Percentiles rank a stretch among this genome's conserved stretches.
phyloP scores from a whole-genome alignment of 2,329 filamentous ascomycete species.

The Nakataea oryzae region DNA sequence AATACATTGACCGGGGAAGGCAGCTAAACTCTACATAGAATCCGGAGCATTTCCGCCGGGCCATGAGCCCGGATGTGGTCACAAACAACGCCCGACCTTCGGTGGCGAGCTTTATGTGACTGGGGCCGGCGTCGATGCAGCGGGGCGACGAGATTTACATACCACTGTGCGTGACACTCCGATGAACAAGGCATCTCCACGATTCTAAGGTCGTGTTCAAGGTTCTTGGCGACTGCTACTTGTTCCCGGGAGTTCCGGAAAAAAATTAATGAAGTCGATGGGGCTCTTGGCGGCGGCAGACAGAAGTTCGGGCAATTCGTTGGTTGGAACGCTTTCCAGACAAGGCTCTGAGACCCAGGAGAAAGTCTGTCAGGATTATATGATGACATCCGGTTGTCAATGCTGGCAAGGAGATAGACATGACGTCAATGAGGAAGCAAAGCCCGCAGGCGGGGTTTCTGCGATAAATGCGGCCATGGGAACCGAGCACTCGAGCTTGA shows the following conservation, averaged over 20 bases:
- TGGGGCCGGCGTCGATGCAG: not conserved
- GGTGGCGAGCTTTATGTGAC: not conserved
- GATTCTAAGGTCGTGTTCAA: not conserved
- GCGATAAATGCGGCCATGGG: no score
- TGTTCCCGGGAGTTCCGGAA: not conserved
- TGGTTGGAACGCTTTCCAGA: no score
- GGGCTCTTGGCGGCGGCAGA: no score
- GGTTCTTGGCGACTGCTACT: not conserved
- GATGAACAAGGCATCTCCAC: not conserved
- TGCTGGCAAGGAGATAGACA: not conserved
- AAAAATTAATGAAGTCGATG: no score
- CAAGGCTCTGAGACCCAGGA: no score
- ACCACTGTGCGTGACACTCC: not conserved
- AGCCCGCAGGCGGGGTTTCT: not conserved
- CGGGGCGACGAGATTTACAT: not conserved
- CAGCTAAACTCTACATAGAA: not conserved
- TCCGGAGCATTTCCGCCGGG: not conserved
- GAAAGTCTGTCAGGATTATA: no score
- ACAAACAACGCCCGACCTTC: no score
- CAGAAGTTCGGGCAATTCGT: no score
- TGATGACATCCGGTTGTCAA: not conserved
- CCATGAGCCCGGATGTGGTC: no score
- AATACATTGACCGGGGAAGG: no score
- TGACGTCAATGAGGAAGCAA: not conserved
- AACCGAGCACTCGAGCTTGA: no score